Percentiles rank a stretch among this genome's conserved stretches.
Conservation (phyloP, 2,329 filamentous ascomycete genomes). For the Orbilia blumenaviensis region DNA sequence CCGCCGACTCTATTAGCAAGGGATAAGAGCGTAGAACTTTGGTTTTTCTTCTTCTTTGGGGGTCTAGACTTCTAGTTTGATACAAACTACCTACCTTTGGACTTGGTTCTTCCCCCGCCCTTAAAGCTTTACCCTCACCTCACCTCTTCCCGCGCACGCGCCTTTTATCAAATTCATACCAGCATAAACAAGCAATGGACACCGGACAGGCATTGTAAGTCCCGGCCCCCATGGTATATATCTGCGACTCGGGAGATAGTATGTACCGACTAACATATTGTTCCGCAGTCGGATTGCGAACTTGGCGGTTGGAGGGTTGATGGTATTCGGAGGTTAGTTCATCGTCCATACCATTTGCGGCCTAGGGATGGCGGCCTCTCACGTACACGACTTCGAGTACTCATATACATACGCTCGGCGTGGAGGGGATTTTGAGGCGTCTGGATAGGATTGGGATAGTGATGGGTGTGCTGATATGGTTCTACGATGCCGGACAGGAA, state of each 20-base stretch:
- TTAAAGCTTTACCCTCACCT: too few species aligned
- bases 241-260: too few species aligned
- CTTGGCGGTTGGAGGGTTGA: slow-evolving; percentile 83
- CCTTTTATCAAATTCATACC: background rate
- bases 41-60: too few species aligned
- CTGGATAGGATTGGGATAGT: too few species aligned
- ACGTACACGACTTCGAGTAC: too few species aligned
- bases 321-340: slow-evolving; percentile 82
- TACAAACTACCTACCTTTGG: too few species aligned
- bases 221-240: background rate
- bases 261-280: background rate
- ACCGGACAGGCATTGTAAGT: slow-evolving; percentile 38
- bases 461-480: background rate
- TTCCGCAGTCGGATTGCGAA: slow-evolving; percentile 78
- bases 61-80: too few species aligned
- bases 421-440: slow-evolving; percentile 66
- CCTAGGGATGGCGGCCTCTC: too few species aligned
- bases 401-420: too few species aligned
- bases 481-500: slow-evolving; percentile 54
- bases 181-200: slow-evolving; percentile 43
- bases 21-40: too few species aligned
- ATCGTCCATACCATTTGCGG: slow-evolving; percentile 71
- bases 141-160: background rate
- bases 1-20: too few species aligned
- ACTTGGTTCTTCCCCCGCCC: too few species aligned